A percentile compares a stretch with the other conserved stretches of the same genome.
Conservation (phyloP, 1,284 basidiomycete species). For the Heterobasidion occidentale region DNA sequence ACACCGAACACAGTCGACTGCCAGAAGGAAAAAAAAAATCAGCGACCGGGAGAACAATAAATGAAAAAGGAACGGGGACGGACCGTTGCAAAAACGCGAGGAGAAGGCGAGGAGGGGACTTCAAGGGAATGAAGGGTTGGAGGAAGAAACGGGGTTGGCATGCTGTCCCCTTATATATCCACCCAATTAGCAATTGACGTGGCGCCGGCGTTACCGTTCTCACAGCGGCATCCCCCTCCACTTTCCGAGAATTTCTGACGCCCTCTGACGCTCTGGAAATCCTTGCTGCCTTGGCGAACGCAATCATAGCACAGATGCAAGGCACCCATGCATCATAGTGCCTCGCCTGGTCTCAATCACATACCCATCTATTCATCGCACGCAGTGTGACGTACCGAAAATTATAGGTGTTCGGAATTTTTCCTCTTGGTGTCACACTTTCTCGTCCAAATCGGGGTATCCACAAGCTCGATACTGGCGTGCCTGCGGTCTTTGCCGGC, state of each 20-base stretch:
- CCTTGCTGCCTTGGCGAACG: background rate
- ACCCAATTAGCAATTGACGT: background rate
- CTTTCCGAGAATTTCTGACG: background rate
- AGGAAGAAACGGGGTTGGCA: background rate
- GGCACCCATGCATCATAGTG: no score
- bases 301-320: no score
- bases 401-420: no score
- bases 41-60: slow-evolving; percentile 14
- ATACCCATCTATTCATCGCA: no score
- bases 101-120: slow-evolving; percentile 4
- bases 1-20: slow-evolving; percentile 4
- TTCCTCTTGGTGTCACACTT: no score
- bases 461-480: no score
- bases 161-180: background rate
- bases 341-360: no score
- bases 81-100: slow-evolving; percentile 12
- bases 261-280: background rate
- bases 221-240: background rate
- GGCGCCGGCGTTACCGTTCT: background rate
- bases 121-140: background rate
- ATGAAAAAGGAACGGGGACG: slow-evolving; percentile 3
- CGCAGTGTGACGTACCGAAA: no score
- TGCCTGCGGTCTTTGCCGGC: background rate
- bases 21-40: background rate
- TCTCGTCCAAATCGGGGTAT: no score